phyloP scores from a whole-genome alignment of 2,329 filamentous ascomycete genomes.

The Talaromyces sp. region DNA sequence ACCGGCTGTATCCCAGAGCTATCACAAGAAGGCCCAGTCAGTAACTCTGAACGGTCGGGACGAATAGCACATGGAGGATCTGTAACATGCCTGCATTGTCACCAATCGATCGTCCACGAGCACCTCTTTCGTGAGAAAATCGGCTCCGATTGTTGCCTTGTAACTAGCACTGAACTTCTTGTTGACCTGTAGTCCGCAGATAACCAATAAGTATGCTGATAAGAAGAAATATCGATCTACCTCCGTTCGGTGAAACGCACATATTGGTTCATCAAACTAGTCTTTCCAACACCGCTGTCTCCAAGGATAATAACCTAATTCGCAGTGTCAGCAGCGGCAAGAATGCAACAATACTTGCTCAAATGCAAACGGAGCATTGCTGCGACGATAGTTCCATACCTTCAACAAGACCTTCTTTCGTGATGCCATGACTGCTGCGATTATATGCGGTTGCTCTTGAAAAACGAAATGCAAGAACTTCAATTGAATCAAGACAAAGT shows the following conservation, averaged over 20 bases:
- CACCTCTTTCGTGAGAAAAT: slow-evolving; percentile 97
- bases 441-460: neutral
- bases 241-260: slow-evolving; percentile 54
- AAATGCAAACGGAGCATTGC: slow-evolving; percentile 16
- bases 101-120: slow-evolving; percentile 94
- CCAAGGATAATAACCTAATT: slow-evolving; percentile 93
- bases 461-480: neutral
- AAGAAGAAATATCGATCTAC: slow-evolving; percentile 19
- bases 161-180: slow-evolving; percentile 99
- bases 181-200: slow-evolving; percentile 71
- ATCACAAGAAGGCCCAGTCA: slow-evolving; percentile 16
- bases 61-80: neutral
- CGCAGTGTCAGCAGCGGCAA: neutral
- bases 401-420: slow-evolving; percentile 89
- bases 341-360: neutral
- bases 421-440: slow-evolving; percentile 59
- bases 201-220: slow-evolving; percentile 13
- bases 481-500: neutral
- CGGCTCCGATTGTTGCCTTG: slow-evolving; percentile 98
- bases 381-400: slow-evolving; percentile 49
- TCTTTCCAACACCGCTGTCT: slow-evolving; percentile 98
- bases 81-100: slow-evolving; percentile 79
- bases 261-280: slow-evolving; percentile 99
- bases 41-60: neutral
- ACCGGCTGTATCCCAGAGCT: slow-evolving; percentile 97